phyloP scores from a whole-genome alignment of 345 rosid genomes.

The Camelina hispida region DNA sequence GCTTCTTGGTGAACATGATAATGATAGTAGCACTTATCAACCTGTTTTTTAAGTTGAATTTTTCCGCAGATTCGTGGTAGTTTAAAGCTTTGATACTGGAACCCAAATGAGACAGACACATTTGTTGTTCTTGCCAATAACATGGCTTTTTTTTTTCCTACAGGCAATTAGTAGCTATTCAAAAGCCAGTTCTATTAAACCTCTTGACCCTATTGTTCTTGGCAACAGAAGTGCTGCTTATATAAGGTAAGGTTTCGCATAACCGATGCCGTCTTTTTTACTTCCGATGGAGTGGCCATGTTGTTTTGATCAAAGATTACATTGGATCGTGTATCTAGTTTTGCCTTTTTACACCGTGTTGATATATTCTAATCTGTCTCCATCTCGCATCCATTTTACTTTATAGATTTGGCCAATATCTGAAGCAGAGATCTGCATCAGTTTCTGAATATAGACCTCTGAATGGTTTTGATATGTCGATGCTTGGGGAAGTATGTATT shows the following conservation, averaged over 20 bases:
- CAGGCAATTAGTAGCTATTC: constrained; percentile 80
- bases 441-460: constrained; percentile 75
- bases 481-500: constrained; percentile 85
- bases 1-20: constrained; percentile 7
- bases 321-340: constrained; percentile 2
- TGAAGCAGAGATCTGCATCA: constrained; percentile 73
- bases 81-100: constrained; percentile 23
- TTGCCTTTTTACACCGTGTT: neutral
- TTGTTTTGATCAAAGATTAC: neutral
- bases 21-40: constrained; percentile 12
- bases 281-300: constrained; percentile 25
- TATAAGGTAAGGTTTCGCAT: constrained; percentile 59
- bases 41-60: neutral
- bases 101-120: neutral
- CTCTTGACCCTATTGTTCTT: constrained; percentile 74
- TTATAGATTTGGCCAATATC: constrained; percentile 75
- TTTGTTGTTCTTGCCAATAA: constrained; percentile 12
- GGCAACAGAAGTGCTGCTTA: constrained; percentile 83
- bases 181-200: constrained; percentile 75
- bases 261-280: neutral
- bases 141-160: constrained; percentile 16
- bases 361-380: constrained; percentile 35
- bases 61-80: neutral
- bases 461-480: constrained; percentile 88
- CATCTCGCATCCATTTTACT: neutral